phyloP scores from a whole-genome alignment of 2,329 filamentous ascomycete species.

The Aureobasidium zeae region DNA sequence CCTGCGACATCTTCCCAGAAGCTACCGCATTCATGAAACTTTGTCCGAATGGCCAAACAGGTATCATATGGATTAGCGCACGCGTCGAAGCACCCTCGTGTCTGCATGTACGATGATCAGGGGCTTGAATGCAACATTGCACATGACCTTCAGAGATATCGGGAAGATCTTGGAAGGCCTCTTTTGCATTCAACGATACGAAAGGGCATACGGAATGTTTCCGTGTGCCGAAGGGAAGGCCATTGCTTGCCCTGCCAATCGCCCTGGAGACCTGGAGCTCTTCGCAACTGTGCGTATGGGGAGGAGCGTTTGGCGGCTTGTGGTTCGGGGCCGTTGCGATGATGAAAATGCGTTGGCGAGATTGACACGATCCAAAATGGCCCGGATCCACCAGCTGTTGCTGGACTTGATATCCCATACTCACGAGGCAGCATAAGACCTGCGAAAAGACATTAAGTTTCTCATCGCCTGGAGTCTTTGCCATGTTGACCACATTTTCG shows the following conservation, averaged over 20 bases:
- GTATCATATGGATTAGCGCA: slow-evolving; percentile 48
- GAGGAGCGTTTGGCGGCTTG: slow-evolving; percentile 46
- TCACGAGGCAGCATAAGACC: slow-evolving; percentile 62
- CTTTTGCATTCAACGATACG: slow-evolving; percentile 42
- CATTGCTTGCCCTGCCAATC: slow-evolving; percentile 55
- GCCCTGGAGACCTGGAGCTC: slow-evolving; percentile 21
- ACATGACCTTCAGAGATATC: slow-evolving; percentile 51
- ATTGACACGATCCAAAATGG: slow-evolving; percentile 57
- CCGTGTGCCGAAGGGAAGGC: slow-evolving; percentile 49
- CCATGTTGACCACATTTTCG: slow-evolving; percentile 66
- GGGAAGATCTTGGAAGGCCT: slow-evolving; percentile 54
- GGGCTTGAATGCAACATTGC: slow-evolving; percentile 53
- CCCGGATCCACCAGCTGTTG: slow-evolving; percentile 61
- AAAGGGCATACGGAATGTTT: slow-evolving; percentile 50
- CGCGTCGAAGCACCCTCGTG: slow-evolving; percentile 35
- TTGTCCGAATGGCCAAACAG: slow-evolving; percentile 40
- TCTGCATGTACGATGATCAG: slow-evolving; percentile 55
- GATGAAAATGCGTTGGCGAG: slow-evolving; percentile 59
- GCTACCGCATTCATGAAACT: slow-evolving; percentile 22
- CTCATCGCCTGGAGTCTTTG: slow-evolving; percentile 30
- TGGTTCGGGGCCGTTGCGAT: slow-evolving; percentile 60
- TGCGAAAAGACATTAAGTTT: slow-evolving; percentile 62
- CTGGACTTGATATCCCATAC: slow-evolving; percentile 66
- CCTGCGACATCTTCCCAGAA: slow-evolving; percentile 14
- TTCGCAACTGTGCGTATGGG: slow-evolving; percentile 48